Evolutionary conservation across 176 grass and related monocot species (phyloP), one percentile per base, ranked within the genome.

Genomic region (Aegilops speltoides): DNA sequence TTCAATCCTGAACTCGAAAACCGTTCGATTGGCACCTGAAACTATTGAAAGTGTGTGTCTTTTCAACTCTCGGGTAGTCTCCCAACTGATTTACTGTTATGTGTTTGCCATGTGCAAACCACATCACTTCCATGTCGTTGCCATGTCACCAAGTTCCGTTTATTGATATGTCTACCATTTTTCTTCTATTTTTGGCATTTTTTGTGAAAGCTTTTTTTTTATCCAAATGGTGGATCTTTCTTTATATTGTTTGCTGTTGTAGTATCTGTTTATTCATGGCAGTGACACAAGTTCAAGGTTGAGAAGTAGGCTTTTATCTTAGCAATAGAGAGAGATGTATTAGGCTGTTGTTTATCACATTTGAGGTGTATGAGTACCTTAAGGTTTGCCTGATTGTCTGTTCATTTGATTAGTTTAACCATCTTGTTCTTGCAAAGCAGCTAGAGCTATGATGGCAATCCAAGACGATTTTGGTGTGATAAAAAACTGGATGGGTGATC

Each of bases 401-500:
- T 68, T 79, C 14, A 60, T 69, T 69, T 32, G 24, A 14, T 71
- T 57, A n/a, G 23, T 17, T 52, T 52, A 52, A 23, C 22, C 59
- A 41, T 57, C 48, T 71, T 48, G 38, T 61, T 91, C 62, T 57
- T 54, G 29, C 29, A 13, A 34, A 38, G 57, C 54, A 86, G 59
- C 69, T 62, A 83, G 20, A 73, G 68, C 79, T 38, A 88, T 92
- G 70, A 72, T 86, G 28, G 66, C 78, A 64, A 87, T 92, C 19
- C 71, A 83, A 66, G 45, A 81, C 31, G 31, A 23, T 64, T 85
- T 83, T 89, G 54, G 48, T 50, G 87, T 89, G 84, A 81, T 29
- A 7, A 60, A 78, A 76, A 77, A 89, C 59, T 80, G 84, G 84
- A 50, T 86, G 73, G 87, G 84, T 20, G 82, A 83, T 84, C 69